Percentiles rank a stretch among this genome's conserved stretches.
Evolutionary conservation across 345 rosid genomes (phyloP).

Genomic region (Eucalyptus pauciflora): DNA sequence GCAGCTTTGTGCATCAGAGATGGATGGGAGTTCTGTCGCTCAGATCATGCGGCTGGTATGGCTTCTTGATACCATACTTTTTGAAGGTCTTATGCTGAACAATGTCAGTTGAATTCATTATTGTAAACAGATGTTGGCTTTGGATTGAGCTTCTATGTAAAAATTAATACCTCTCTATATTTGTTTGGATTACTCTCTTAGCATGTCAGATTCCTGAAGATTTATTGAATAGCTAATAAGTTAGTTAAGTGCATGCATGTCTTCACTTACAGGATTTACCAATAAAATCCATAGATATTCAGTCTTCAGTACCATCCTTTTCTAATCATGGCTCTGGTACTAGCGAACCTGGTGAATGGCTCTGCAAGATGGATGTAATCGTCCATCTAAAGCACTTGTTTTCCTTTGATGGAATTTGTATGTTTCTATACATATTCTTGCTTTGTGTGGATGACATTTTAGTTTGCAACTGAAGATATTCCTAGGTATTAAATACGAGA

Average conservation of each 20-base stretch:
- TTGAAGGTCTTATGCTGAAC: too few species aligned
- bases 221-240: neutral
- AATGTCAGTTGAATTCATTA: neutral
- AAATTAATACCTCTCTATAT: neutral
- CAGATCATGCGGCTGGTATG: constrained; percentile 80
- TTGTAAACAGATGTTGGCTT: neutral
- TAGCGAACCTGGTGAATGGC: neutral
- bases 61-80: neutral
- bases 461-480: neutral
- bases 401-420: neutral
- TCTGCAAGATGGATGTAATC: neutral
- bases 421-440: neutral
- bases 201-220: neutral
- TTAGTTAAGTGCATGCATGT: neutral
- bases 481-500: neutral
- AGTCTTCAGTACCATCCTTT: neutral
- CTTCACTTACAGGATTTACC: neutral
- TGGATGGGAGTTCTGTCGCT: constrained; percentile 94
- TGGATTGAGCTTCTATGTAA: neutral
- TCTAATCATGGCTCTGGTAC: neutral
- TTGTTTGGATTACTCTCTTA: neutral
- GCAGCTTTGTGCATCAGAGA: constrained; percentile 83
- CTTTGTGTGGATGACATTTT: neutral
- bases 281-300: neutral
- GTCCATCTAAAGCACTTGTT: neutral